Percentiles rank a stretch among this genome's conserved stretches.
These are phyloP conservation scores for Globisporangium canariense DNA, from an alignment of 352 stramenopile species.

Conservation along the genomic window DNA sequence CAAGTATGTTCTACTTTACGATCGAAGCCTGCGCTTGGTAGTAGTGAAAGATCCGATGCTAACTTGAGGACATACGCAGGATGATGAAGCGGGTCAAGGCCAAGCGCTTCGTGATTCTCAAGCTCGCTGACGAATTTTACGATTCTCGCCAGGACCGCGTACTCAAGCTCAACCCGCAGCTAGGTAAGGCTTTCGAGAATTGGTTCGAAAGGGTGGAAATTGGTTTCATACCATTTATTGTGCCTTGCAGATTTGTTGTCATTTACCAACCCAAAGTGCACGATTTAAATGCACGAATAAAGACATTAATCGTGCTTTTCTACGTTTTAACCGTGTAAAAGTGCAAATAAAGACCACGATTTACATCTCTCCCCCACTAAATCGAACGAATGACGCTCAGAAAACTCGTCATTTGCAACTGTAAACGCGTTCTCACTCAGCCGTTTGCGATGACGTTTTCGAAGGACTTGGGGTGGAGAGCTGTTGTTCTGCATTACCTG, in stretches of 20 bases:
- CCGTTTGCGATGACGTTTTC: too few species aligned
- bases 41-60: background rate
- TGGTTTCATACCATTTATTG: constrained; percentile 1
- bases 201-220: background rate
- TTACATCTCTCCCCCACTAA: background rate
- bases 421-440: too few species aligned
- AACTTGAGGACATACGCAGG: constrained; percentile 17
- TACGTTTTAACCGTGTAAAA: constrained; percentile 1
- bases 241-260: background rate
- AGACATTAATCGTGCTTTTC: background rate
- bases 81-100: constrained; percentile 56
- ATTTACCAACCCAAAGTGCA: background rate
- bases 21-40: too few species aligned
- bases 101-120: constrained; percentile 41
- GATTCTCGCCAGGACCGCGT: constrained; percentile 33
- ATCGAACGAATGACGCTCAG: background rate
- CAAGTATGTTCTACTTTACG: constrained; percentile 36
- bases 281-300: constrained; percentile 2
- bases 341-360: background rate
- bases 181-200: constrained; percentile 20
- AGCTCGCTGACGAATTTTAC: constrained; percentile 45
- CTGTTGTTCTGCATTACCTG: background rate
- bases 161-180: constrained; percentile 50
- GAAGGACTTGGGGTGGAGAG: too few species aligned
- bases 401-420: background rate